Evolutionary conservation across 345 rosid genomes (phyloP), one percentile per base, ranked within the genome.

Genomic region (Anastatica hierochuntica): DNA sequence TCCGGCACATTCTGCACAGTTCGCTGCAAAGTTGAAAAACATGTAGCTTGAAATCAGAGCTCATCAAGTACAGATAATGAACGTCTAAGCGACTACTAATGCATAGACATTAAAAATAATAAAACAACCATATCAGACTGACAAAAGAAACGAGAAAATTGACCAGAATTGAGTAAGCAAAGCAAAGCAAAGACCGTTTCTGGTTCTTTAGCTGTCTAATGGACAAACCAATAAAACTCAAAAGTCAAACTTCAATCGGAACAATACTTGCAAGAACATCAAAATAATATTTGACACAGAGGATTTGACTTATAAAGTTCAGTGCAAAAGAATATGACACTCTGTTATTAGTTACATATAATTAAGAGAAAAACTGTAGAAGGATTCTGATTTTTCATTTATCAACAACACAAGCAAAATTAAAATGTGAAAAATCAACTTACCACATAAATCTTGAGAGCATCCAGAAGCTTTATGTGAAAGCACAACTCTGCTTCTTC

Each of bases 371-470:
- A n/a, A n/a, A n/a, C n/a, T n/a, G n/a, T n/a, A n/a, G n/a, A n/a
- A n/a, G n/a, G n/a, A n/a, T n/a, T n/a, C n/a, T n/a, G n/a, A n/a
- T n/a, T n/a, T n/a, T n/a, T n/a, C n/a, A n/a, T n/a, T n/a, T 10
- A 45, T 9, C 36, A 7, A 5, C 12, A 48, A 12, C 15, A n/a
- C n/a, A 36, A 53, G 12, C 35, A 43, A 15, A 35, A 23, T 23
- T 42, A 30, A 35, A 35, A 47, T 14, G 58, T 37, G 16, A 53
- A 48, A 38, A 54, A 43, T 23, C 14, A 63, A 72, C 80, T 57
- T 77, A 90, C 96, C 59, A 78, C 71, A 74, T 82, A 90, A 12
- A 84, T 60, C 51, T 55, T 82, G 52, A 92, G 78, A 44, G 84
- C 75, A 48, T 88, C 94, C 43, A 88, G 73, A 53, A 92, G 79